Evolutionary conservation across 495 filamentous ascomycete species (phyloP).

Genomic region (Penicillium goetzii): DNA sequence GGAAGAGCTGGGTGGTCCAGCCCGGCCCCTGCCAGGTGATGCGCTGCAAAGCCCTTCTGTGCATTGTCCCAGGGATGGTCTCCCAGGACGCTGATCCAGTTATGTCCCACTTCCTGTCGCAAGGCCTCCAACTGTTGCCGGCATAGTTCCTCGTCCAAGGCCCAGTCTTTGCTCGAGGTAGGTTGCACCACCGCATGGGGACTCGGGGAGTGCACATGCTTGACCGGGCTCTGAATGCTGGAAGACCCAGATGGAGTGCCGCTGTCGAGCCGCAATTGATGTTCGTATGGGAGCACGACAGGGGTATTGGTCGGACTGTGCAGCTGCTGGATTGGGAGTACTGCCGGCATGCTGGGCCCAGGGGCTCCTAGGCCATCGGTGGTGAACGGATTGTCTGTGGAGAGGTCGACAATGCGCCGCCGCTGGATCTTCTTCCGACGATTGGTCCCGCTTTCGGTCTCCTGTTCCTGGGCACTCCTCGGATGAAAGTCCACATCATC

Average conservation of each 20-base stretch:
- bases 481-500: conserved; percentile 32
- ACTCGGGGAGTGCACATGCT: conserved; percentile 25
- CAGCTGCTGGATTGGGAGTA: conserved; percentile 38
- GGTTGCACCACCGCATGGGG: conserved; percentile 23
- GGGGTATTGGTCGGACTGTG: conserved; percentile 38
- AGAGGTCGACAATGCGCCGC: conserved; percentile 82
- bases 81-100: conserved; percentile 82
- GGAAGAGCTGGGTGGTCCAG: conserved; percentile 45
- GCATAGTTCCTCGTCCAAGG: conserved; percentile 75
- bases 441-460: conserved; percentile 40
- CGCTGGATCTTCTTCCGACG: conserved; percentile 60
- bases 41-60: conserved; percentile 34
- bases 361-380: conserved; percentile 40
- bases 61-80: conserved; percentile 69
- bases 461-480: conserved; percentile 40
- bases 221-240: conserved; percentile 31
- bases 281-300: conserved; percentile 36
- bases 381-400: conserved; percentile 58
- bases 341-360: conserved; percentile 35
- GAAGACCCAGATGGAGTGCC: conserved; percentile 37
- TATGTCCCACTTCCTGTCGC: conserved; percentile 78
- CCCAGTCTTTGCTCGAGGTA: conserved; percentile 55
- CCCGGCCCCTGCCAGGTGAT: conserved; percentile 37
- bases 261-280: conserved; percentile 44
- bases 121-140: conserved; percentile 82